A percentile compares a stretch with the other conserved stretches of the same genome.
Evolutionary conservation across 352 stramenopile genomes (phyloP).

Genomic region (Phytophthora chlamydospora): DNA sequence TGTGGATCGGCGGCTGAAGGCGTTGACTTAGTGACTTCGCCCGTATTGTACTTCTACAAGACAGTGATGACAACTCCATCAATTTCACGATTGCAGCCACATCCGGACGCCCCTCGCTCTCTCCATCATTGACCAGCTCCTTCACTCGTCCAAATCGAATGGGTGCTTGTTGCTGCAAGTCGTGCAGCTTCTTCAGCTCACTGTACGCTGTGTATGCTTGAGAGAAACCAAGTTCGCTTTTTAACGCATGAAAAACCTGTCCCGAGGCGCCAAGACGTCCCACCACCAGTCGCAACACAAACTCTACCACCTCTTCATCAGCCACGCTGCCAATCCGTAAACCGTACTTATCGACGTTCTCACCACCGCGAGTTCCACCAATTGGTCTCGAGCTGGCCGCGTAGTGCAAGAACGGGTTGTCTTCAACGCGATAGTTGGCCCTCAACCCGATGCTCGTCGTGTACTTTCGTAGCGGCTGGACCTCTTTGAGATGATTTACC

Average conservation of each 20-base stretch:
- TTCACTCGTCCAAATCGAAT: conserved; percentile 15
- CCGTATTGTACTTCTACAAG: conserved; percentile 5
- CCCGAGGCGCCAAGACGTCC: conserved; percentile 35
- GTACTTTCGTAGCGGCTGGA: conserved; percentile 27
- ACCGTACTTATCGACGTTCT: conserved; percentile 27
- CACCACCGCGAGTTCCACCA: conserved; percentile 38
- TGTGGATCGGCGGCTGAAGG: conserved; percentile 49
- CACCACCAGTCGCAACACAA: conserved; percentile 45
- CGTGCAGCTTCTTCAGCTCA: conserved; percentile 41
- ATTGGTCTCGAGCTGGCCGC: conserved; percentile 53
- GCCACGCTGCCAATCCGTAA: conserved; percentile 25
- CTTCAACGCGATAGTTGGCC: conserved; percentile 48
- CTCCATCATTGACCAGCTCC: conserved; percentile 8
- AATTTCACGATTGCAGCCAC: conserved; percentile 28
- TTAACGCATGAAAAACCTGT: conserved; percentile 41
- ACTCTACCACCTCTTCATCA: conserved; percentile 51
- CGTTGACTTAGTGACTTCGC: conserved; percentile 26
- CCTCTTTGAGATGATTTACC: conserved; percentile 17
- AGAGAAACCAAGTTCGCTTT: conserved; percentile 39
- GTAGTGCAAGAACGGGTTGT: conserved; percentile 74
- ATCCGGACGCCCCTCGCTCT: conserved; percentile 1
- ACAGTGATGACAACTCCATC: conserved; percentile 24
- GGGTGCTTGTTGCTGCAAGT: conserved; percentile 16
- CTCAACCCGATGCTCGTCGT: conserved; percentile 48
- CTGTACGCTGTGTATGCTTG: conserved; percentile 45